Evolutionary conservation across 352 stramenopile genomes (phyloP), one percentile per base, ranked within the genome.

Genomic region (Pythium grandisporangium): DNA sequence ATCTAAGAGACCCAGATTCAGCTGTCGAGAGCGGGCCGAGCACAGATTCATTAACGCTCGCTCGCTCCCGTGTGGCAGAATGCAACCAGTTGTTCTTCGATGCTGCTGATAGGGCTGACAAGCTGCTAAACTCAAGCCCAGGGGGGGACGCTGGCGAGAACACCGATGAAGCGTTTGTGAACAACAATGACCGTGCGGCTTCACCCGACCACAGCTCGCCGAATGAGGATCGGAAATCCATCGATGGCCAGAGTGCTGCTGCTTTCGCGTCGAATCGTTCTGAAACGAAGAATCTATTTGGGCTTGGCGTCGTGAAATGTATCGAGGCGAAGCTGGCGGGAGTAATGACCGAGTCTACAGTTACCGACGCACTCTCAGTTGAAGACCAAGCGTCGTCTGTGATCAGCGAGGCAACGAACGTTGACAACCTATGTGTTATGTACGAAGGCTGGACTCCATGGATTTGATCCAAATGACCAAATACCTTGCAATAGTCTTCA

Each of bases 381-480:
- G 65, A 82, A 17, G 61, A 91, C 37, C 80, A 93, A 48, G 68
- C 76, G n/a, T 63, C 64, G 13, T 93, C 71, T 73, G 55, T 93
- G 4, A 89, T 93, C 33, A 58, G 74, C 13, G 66, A 88, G 30
- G 75, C 80, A 7, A 88, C 78, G 0, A 87, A 73, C 25, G 63
- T 63, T 0, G 78, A 93, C 59, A 93, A 93, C 43, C 55, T 93
- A 4, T 89, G 75, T 30, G 65, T 86, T 39, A 93, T 93, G 80
- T 93, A 93, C 48, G 80, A 93, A 69, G 80, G 80, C 17, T 93
- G 80, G 80, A 93, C 78, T 3, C 78, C 80, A 16, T 93, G 80
- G 80, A 93, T 93, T 43, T 93, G 74, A 45, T 25, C 30, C n/a
- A 11, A n/a, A n/a, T n/a, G n/a, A n/a, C n/a, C n/a, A n/a, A n/a